Evolutionary conservation across 148 eudicot species (phyloP).

Genomic region (Persicaria maculosa): DNA sequence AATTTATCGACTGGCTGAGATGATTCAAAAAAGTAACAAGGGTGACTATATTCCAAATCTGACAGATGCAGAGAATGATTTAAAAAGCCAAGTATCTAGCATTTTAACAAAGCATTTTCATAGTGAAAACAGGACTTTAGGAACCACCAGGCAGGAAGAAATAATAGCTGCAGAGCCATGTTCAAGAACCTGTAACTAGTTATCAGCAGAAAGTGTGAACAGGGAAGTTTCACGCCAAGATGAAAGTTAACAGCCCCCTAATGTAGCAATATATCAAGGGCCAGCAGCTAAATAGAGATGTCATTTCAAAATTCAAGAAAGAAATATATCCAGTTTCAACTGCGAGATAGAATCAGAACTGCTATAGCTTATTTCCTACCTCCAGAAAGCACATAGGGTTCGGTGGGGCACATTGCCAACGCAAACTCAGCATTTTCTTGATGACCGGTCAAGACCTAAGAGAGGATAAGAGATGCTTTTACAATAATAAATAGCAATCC

Average conservation of each 20-base stretch:
- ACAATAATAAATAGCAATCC: constrained; percentile 2
- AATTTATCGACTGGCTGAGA: constrained; percentile 8
- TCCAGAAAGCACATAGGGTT: constrained; percentile 95
- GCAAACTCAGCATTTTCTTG: constrained; percentile 97
- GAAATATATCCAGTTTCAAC: background rate
- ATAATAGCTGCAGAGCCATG: background rate
- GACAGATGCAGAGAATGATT: background rate
- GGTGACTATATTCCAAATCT: background rate
- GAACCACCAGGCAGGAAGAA: background rate
- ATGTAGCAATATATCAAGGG: background rate
- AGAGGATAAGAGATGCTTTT: constrained; percentile 2
- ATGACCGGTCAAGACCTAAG: constrained; percentile 83
- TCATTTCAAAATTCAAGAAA: background rate
- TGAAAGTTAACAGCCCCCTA: background rate
- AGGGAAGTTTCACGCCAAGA: too few relatives aligned
- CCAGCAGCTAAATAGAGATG: background rate
- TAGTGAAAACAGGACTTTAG: background rate
- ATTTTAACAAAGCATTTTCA: background rate
- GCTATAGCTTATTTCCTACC: constrained; percentile 31
- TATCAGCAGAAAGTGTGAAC: too few relatives aligned
- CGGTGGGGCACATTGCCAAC: constrained; percentile 81
- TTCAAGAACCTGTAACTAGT: background rate
- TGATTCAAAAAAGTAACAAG: background rate
- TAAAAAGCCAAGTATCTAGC: background rate
- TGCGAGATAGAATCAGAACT: background rate